Evolutionary conservation across 2,329 filamentous ascomycete species (phyloP).

Genomic region (Exserohilum turcica): DNA sequence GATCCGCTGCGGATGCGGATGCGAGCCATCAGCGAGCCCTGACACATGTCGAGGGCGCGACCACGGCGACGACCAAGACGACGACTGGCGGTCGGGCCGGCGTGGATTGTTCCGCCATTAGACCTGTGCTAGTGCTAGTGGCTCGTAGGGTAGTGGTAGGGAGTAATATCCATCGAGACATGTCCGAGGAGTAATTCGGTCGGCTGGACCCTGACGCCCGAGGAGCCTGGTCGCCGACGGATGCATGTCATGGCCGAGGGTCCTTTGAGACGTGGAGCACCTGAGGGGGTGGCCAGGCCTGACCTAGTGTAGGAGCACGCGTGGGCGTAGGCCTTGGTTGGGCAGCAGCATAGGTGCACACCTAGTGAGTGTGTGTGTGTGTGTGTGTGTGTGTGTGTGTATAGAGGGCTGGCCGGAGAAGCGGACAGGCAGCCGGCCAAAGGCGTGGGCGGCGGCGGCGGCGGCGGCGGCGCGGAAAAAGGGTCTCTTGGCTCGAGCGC

Average conservation of each 20-base stretch:
- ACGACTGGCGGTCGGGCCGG: conserved; percentile 10
- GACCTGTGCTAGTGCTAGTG: conserved; percentile 4
- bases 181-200: background rate
- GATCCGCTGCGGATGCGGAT: conserved; percentile 15
- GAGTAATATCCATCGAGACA: too few relatives aligned
- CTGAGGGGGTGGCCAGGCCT: too few relatives aligned
- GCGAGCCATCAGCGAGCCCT: background rate
- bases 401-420: conserved; percentile 26
- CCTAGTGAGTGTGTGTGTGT: too few relatives aligned
- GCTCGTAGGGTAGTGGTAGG: too few relatives aligned
- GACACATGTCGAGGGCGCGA: background rate
- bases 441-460: conserved; percentile 23
- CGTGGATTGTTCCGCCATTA: conserved; percentile 6
- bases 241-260: conserved; percentile 28
- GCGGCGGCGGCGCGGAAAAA: conserved; percentile 20
- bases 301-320: too few relatives aligned
- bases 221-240: conserved; percentile 18
- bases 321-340: too few relatives aligned
- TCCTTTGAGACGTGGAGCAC: conserved; percentile 19
- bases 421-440: conserved; percentile 33
- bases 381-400: too few relatives aligned
- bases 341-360: too few relatives aligned
- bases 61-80: too few relatives aligned
- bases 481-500: too few relatives aligned
- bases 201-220: conserved; percentile 30